Base-by-base conservation (phyloP, 208 protist species). In the Acanthamoeba healyi region DNA sequence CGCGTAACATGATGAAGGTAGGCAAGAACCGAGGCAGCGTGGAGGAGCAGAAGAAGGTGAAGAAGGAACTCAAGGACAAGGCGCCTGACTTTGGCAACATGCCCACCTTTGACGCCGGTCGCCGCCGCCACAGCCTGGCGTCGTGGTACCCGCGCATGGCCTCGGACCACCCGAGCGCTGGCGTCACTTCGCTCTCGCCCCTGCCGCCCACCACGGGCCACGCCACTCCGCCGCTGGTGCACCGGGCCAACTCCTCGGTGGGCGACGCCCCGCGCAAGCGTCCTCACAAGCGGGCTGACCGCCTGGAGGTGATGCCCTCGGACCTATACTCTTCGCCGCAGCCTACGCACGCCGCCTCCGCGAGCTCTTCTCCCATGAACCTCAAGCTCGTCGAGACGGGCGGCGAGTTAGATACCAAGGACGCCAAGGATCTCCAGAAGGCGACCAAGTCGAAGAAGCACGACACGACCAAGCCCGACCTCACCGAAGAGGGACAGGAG, bases 41-140 rank as follows among this genome's bases (percentile, higher is more conserved):
- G 6, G 77, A 87, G 49, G 77, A 87, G 77, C 77, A 87, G 77
- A n/a, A 22, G 14, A 87, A 58, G 49, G 24, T 87, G 14, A 87
- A 87, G 77, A 42, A 87, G 44, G 77, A 87, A 32, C 77, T 87
- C 34, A 87, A 61, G 77, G 77, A 87, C 44, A 87, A 87, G 77
- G 77, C 77, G 29, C 77, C 77, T n/a, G 77, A 87, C 77, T 87
- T 87, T n/a, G 19, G 34, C 49, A n/a, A 14, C 44, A 40, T 87
- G 29, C 77, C 77, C 29, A 24, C 72, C 2, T 81, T 32, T 36
- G 65, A 74, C 29, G 42, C 74, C 29, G 40, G 44, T 15, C 22
- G 77, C 12, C 77, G 77, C 17, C 77, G 77, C 17, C 77, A 87
- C 77, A 87, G 77, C 77, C 46, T 87, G 44, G 77, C 77, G 12